Conservation (phyloP, 306 rosid genomes). For the Rubus parviflorus region DNA sequence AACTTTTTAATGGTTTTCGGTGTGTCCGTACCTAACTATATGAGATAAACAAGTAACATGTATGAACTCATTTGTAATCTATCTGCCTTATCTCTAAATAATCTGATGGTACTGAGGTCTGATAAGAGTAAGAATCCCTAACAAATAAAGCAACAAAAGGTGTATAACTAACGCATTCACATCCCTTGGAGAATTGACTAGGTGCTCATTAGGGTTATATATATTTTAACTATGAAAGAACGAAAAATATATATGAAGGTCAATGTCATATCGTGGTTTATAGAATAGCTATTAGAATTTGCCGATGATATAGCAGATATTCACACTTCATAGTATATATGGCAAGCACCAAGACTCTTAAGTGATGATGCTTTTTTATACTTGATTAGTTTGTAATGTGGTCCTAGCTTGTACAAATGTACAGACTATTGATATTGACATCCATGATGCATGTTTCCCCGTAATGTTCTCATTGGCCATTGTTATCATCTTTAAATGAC, state of each 20-base stretch:
- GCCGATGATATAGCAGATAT: not conserved
- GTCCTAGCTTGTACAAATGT: not conserved
- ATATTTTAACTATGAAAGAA: not conserved
- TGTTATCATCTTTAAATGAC: not conserved
- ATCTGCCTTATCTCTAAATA: not conserved
- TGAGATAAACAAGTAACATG: not conserved
- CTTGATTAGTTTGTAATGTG: not conserved
- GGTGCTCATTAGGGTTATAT: not conserved
- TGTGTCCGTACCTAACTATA: not conserved
- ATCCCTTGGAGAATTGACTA: not conserved
- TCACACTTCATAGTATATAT: not conserved
- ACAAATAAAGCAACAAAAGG: not conserved
- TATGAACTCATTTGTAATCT: not conserved
- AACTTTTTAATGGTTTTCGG: too few species aligned
- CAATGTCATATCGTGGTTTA: not conserved
- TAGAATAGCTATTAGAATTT: not conserved
- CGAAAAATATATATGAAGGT: not conserved
- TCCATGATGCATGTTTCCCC: not conserved
- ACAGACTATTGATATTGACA: not conserved
- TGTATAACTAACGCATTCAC: not conserved
- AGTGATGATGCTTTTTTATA: not conserved
- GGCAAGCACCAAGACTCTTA: not conserved
- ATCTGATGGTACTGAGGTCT: not conserved
- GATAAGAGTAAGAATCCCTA: not conserved
- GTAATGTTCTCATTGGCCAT: constrained; percentile 8